phyloP scores from a whole-genome alignment of 371 early-diverging fungal species.

The Dichotomocladium elegans region DNA sequence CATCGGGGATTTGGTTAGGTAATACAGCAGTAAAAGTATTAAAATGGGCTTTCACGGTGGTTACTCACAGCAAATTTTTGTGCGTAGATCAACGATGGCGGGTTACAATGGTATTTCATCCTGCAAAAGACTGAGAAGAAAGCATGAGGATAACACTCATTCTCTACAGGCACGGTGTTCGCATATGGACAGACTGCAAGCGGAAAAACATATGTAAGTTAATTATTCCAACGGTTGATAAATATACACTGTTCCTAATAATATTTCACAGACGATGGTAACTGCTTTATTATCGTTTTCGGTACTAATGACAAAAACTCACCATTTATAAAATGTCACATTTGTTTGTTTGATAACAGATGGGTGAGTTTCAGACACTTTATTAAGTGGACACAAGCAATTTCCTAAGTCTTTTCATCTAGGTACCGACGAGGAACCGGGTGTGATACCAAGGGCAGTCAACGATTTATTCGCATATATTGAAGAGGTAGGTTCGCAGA shows the following conservation, averaged over 20 bases:
- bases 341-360: constrained; percentile 11
- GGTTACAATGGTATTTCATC: constrained; percentile 16
- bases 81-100: constrained; percentile 7
- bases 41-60: not conserved
- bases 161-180: constrained; percentile 62
- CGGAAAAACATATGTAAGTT: constrained; percentile 63
- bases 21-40: not conserved
- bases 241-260: not conserved
- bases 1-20: constrained; percentile 26
- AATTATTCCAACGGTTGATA: not conserved
- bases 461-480: constrained; percentile 54
- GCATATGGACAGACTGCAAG: constrained; percentile 83
- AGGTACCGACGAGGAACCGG: constrained; percentile 52
- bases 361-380: constrained; percentile 21
- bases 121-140: not conserved
- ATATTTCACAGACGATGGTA: constrained; percentile 23
- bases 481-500: constrained; percentile 35
- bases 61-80: not conserved
- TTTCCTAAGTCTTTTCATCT: constrained; percentile 40
- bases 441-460: constrained; percentile 55
- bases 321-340: too few relatives aligned
- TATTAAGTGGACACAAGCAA: not conserved
- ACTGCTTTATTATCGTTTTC: not conserved
- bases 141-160: not conserved
- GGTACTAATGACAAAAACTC: not conserved